Base-by-base conservation (phyloP, 805 yeast genomes). In the Candida saitoana region DNA sequence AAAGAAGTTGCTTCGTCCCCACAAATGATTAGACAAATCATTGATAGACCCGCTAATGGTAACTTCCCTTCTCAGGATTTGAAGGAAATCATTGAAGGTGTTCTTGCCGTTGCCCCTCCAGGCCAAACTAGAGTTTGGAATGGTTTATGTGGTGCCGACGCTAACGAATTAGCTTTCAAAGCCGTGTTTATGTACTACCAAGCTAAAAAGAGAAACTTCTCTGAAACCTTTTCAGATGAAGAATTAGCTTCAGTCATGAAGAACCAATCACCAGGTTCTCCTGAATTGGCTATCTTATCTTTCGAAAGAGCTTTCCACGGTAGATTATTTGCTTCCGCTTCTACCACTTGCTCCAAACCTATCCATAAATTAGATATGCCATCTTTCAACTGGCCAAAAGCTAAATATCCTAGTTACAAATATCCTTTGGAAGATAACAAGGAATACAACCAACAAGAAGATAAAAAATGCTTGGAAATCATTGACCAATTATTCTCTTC, bases 381-480 rank as follows among this genome's bases (percentile, higher is more conserved):
- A 47, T 81, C 96, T 5, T 90, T 90, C 73, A 79, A 87, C 59
- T 90, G 97, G 97, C 98, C 98, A 59, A 89, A 86, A 63, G 96
- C 96, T 43, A 88, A 87, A 49, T 90, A 82, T 73, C 98, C 98
- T 49, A 54, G 76, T 39, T 82, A 87, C 66, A 71, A 82, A 64
- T 90, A 88, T 65, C 98, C 98, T 45, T 75, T 89, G 57, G 90
- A 80, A 42, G 74, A 77, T 39, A 59, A 80, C 60, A 79, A 59
- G 33, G 80, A 71, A 37, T 80, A 68, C 51, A 90, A 90, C 76
- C 68, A 71, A 38, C 63, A 71, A 39, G 96, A 89, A 69, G 98
- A 90, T 67, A 79, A 73, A 47, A 76, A 93, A 58, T 87, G 96
- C 63, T 74, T 90, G 49, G 76, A 69, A 37, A 79, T 79, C 50